Percentiles rank a stretch among this genome's conserved stretches.
Conservation (phyloP, 352 stramenopile genomes). For the Globisporangium iwayamae region DNA sequence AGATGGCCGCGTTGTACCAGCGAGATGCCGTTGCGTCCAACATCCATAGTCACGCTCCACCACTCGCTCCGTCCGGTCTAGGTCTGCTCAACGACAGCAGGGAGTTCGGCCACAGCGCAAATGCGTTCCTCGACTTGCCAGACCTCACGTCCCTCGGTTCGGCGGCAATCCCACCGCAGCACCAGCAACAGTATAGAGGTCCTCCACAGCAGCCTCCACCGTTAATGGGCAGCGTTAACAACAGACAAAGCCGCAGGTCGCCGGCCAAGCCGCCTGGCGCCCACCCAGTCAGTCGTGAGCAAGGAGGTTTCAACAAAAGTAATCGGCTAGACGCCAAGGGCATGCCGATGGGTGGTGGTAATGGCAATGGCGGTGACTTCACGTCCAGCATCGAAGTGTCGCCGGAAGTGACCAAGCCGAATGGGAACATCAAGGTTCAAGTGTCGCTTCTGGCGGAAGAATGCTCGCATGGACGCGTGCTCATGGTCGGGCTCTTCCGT, state of each 20-base stretch:
- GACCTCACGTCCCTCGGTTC: conserved; percentile 12
- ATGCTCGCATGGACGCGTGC: conserved; percentile 48
- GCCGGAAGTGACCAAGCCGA: conserved; percentile 64
- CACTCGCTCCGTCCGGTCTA: conserved; percentile 34
- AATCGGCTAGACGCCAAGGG: background rate
- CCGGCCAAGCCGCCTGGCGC: conserved; percentile 22
- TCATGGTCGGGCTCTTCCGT: conserved; percentile 79
- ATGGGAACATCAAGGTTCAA: conserved; percentile 78
- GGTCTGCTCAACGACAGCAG: conserved; percentile 28
- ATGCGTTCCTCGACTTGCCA: conserved; percentile 6
- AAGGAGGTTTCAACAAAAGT: conserved; percentile 24
- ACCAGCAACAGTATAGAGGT: conserved; percentile 15
- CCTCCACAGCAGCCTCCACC: background rate
- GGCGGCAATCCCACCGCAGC: conserved; percentile 14
- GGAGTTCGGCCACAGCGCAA: conserved; percentile 4
- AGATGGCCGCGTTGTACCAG: conserved; percentile 74
- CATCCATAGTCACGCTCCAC: conserved; percentile 13
- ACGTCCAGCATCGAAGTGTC: conserved; percentile 33
- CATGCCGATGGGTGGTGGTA: conserved; percentile 4
- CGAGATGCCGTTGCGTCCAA: conserved; percentile 18
- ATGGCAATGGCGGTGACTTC: conserved; percentile 18
- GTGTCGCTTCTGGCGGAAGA: conserved; percentile 59
- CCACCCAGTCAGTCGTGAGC: background rate
- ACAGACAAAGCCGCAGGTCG: conserved; percentile 26
- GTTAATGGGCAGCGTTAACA: conserved; percentile 1